A percentile compares a stretch with the other conserved stretches of the same genome.
Evolutionary conservation across 2,329 filamentous ascomycete species (phyloP).

Genomic region (Diplodia mutila): DNA sequence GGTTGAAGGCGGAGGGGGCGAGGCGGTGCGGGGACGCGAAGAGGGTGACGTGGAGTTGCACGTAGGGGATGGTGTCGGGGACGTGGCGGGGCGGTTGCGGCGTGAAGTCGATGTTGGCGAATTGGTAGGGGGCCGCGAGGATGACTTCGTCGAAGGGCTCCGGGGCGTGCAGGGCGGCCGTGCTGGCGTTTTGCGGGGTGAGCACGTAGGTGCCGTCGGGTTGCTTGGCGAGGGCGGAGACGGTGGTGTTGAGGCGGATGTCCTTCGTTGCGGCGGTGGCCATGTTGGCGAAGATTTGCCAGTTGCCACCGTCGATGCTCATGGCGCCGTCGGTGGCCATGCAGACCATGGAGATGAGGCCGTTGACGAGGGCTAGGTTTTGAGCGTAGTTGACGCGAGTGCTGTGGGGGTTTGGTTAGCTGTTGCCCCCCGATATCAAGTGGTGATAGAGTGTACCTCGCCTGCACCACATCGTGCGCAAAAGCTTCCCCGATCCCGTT

Average conservation of each 20-base stretch:
- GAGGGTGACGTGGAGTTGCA: constrained; percentile 83
- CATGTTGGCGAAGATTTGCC: constrained; percentile 77
- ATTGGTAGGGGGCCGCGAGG: constrained; percentile 83
- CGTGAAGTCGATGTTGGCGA: constrained; percentile 65
- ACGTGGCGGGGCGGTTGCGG: constrained; percentile 46
- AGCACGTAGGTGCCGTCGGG: constrained; percentile 50
- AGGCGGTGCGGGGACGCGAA: constrained; percentile 78
- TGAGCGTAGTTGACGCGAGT: constrained; percentile 95
- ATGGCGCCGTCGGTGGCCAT: constrained; percentile 87
- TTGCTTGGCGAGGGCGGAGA: constrained; percentile 52
- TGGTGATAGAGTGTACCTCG: constrained; percentile 45
- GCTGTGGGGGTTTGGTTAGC: constrained; percentile 43
- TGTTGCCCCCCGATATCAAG: background rate
- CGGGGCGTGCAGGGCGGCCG: constrained; percentile 29
- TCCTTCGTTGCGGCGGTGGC: constrained; percentile 64
- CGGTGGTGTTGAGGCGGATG: constrained; percentile 68
- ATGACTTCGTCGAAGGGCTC: constrained; percentile 74
- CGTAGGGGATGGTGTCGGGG: constrained; percentile 84
- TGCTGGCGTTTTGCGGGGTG: constrained; percentile 19
- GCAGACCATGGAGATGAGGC: constrained; percentile 86
- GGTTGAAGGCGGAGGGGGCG: constrained; percentile 72
- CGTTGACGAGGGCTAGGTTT: constrained; percentile 84
- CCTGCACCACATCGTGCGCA: constrained; percentile 81
- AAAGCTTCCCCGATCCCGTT: constrained; percentile 72
- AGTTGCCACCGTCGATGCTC: constrained; percentile 82